phyloP scores from a whole-genome alignment of 495 filamentous ascomycete species.

The Aspergillus steynii region DNA sequence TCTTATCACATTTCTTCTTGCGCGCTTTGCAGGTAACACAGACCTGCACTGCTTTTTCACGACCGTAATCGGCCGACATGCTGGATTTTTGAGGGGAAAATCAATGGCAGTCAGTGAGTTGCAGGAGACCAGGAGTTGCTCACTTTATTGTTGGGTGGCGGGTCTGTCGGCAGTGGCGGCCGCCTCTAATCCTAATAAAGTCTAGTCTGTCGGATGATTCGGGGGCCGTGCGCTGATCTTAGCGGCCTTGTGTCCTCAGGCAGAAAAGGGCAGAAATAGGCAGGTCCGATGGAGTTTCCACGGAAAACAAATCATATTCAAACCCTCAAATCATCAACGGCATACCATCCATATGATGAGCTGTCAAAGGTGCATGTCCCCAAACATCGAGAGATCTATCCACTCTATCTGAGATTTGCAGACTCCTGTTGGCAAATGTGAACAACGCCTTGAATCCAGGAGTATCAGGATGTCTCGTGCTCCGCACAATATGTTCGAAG shows the following conservation, averaged over 20 bases:
- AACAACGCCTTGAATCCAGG: neutral
- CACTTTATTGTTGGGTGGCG: neutral
- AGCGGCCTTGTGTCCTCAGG: too few species aligned
- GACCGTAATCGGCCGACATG: neutral
- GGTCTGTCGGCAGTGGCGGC: neutral
- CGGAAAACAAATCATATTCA: too few species aligned
- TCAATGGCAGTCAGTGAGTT: neutral
- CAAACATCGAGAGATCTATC: neutral
- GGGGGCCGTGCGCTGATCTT: too few species aligned
- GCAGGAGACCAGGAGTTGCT: too few species aligned
- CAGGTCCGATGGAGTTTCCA: too few species aligned
- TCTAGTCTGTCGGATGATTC: neutral
- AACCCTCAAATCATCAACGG: neutral
- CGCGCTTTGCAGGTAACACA: neutral
- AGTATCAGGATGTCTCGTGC: neutral
- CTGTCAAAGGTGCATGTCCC: neutral
- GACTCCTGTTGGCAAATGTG: neutral
- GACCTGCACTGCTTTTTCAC: neutral
- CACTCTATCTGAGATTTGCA: slow-evolving; percentile 3
- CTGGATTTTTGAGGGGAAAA: neutral
- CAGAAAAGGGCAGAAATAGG: too few species aligned
- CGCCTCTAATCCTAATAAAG: neutral
- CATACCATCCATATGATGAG: neutral
- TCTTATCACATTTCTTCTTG: neutral
- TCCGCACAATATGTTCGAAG: neutral